Base-by-base conservation (phyloP, 1,284 basidiomycete genomes). In the Leccinum solheimii region DNA sequence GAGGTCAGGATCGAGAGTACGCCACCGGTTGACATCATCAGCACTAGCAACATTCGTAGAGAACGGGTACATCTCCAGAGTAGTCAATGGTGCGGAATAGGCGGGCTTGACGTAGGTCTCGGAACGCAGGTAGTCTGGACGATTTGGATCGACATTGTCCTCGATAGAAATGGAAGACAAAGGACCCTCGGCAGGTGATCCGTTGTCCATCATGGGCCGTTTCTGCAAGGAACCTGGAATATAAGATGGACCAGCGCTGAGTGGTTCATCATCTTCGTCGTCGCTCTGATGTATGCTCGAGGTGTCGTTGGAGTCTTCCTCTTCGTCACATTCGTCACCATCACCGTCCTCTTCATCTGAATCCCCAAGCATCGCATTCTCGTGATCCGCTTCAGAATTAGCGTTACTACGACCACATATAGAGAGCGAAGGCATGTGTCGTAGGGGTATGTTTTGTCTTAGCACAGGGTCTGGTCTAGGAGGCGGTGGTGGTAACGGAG, bases 341-440 rank as follows among this genome's bases (percentile, higher is more conserved):
- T 62, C 70, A 5, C 68, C 66, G 16, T 76, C 71, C 1, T 73
- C 75, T 36, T 77, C 77, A 7, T 77, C 77, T 11, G 77, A 73
- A 45, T 78, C 78, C 14, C 72, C 78, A 21, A 77, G 65, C 34
- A 67, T 72, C 45, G 71, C 73, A 54, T 76, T 74, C 34, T 81
- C 80, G 60, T 78, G 77, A 55, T 78, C 76, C 7, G 73, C 73
- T 60, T 72, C 69, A n/a, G 69, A 70, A 43, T 76, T 77, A 16
- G 61, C 57, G 21, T 75, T 71, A 61, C 69, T 72, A 21, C 66
- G 71, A n/a, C 83, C 82, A 55, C 79, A 76, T 75, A 78, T 77
- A 23, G 80, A 79, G 56, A 86, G 67, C 26, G 79, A 81, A 21
- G 84, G 84, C 69, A 86, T 78, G 62, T 77, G 81, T 43, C 78